Percentiles rank a stretch among this genome's conserved stretches.
phyloP scores from a whole-genome alignment of 2,329 filamentous ascomycete species.

The Ophiostoma tasmaniense region DNA sequence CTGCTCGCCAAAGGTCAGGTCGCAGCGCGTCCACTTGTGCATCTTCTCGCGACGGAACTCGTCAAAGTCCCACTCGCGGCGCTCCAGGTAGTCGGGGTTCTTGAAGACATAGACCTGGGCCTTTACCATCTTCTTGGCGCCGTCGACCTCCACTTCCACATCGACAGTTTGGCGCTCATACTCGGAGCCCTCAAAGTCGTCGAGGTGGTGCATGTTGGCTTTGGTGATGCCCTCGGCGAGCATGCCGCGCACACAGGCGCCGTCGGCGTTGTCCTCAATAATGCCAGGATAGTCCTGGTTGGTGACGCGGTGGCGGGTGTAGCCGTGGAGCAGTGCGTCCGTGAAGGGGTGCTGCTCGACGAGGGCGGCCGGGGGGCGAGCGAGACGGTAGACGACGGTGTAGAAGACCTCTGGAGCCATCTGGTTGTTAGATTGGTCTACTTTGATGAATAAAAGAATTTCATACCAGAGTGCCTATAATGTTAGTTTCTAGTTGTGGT shows the following conservation, averaged over 20 bases:
- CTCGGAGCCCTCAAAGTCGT: slow-evolving; percentile 72
- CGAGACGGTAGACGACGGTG: slow-evolving; percentile 65
- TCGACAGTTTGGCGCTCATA: slow-evolving; percentile 52
- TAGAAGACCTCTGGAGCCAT: slow-evolving; percentile 87
- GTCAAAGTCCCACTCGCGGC: slow-evolving; percentile 78
- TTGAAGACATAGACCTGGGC: slow-evolving; percentile 60
- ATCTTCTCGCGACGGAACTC: slow-evolving; percentile 72
- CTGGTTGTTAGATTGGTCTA: too few relatives aligned
- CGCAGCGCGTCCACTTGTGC: slow-evolving; percentile 44
- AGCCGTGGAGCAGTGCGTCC: slow-evolving; percentile 66
- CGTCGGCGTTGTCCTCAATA: slow-evolving; percentile 40
- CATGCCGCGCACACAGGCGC: slow-evolving; percentile 60
- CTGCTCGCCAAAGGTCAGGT: slow-evolving; percentile 36
- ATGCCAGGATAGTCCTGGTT: slow-evolving; percentile 76
- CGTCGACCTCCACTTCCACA: slow-evolving; percentile 31
- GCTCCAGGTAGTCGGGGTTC: slow-evolving; percentile 48
- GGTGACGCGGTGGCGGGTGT: slow-evolving; percentile 61
- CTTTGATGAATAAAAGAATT: too few relatives aligned
- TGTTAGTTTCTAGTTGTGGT: background rate
- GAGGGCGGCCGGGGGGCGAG: slow-evolving; percentile 39
- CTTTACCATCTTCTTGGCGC: slow-evolving; percentile 3
- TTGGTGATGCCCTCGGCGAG: slow-evolving; percentile 71
- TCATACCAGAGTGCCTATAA: slow-evolving; percentile 33
- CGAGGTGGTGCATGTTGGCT: slow-evolving; percentile 65
- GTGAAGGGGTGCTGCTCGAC: slow-evolving; percentile 52